These are phyloP conservation scores for Alternaria burnsii DNA, from an alignment of 2,329 filamentous ascomycete genomes.

Conservation along the genomic window DNA sequence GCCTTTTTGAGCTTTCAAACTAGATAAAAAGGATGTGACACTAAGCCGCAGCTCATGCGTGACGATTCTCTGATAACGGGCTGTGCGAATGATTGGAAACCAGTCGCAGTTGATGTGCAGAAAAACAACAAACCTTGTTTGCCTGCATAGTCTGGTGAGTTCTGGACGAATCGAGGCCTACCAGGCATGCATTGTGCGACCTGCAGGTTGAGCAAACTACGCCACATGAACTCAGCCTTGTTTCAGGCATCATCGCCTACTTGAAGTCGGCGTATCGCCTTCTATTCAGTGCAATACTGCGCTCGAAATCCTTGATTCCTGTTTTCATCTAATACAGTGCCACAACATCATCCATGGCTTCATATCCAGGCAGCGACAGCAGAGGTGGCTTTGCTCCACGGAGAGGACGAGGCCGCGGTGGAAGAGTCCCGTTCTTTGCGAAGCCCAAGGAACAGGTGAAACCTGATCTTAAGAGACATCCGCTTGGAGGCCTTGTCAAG, in stretches of 20 bases:
- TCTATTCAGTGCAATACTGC: neutral
- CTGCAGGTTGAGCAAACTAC: constrained; percentile 25
- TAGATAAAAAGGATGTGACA: constrained; percentile 6
- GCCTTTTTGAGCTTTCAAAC: constrained; percentile 1
- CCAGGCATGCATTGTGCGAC: constrained; percentile 28
- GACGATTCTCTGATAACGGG: constrained; percentile 17
- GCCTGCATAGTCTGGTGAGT: constrained; percentile 26
- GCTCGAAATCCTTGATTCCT: neutral
- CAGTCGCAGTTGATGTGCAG: constrained; percentile 19
- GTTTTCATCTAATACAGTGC: neutral
- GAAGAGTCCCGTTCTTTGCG: constrained; percentile 16
- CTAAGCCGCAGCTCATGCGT: constrained; percentile 16
- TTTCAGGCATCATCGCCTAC: constrained; percentile 25
- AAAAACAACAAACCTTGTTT: constrained; percentile 16
- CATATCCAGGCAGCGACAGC: constrained; percentile 7
- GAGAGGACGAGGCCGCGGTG: constrained; percentile 25
- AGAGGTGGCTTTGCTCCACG: constrained; percentile 38
- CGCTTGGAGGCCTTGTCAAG: constrained; percentile 41
- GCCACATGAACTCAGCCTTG: constrained; percentile 40
- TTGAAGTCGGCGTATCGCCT: constrained; percentile 4
- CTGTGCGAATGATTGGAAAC: constrained; percentile 41
- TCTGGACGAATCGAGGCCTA: constrained; percentile 25
- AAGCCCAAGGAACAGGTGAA: constrained; percentile 20
- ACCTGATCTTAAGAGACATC: constrained; percentile 38
- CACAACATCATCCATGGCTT: constrained; percentile 13